A percentile compares a stretch with the other conserved stretches of the same genome.
Evolutionary conservation across 306 rosid genomes (phyloP).

Genomic region (Cercis canadensis): DNA sequence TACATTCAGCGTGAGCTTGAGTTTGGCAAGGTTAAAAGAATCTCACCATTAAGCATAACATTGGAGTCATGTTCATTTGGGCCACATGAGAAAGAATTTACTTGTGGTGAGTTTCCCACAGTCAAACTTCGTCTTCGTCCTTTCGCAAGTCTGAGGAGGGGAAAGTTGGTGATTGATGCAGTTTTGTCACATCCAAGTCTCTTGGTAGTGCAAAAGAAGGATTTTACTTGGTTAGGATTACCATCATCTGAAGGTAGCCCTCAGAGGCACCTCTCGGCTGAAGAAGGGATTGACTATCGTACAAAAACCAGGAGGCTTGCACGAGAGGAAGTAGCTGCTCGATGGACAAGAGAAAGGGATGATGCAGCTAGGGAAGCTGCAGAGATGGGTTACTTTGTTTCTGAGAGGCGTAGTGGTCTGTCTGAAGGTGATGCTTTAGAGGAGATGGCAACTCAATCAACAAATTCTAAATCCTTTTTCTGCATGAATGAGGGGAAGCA

Average conservation of each 20-base stretch:
- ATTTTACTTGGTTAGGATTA: slow-evolving; percentile 89
- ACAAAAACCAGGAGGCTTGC: slow-evolving; percentile 72
- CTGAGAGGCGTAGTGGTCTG: slow-evolving; percentile 51
- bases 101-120: slow-evolving; percentile 82
- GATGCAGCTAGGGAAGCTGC: slow-evolving; percentile 78
- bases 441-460: slow-evolving; percentile 45
- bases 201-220: slow-evolving; percentile 80
- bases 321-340: slow-evolving; percentile 66
- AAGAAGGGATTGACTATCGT: slow-evolving; percentile 79
- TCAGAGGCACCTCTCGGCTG: slow-evolving; percentile 57
- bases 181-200: slow-evolving; percentile 72
- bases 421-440: slow-evolving; percentile 47
- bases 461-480: slow-evolving; percentile 50
- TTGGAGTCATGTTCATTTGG: slow-evolving; percentile 85
- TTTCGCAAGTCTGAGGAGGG: slow-evolving; percentile 83
- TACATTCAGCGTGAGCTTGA: slow-evolving; percentile 74
- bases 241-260: slow-evolving; percentile 57
- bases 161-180: slow-evolving; percentile 87
- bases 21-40: slow-evolving; percentile 78
- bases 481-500: slow-evolving; percentile 71
- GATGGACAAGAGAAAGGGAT: slow-evolving; percentile 64
- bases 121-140: slow-evolving; percentile 75
- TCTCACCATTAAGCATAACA: slow-evolving; percentile 86
- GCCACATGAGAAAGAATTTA: slow-evolving; percentile 79
- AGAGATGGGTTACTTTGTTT: slow-evolving; percentile 71